These are phyloP conservation scores for Pichia nanzhaoensis DNA, from an alignment of 805 yeast genomes.

Conservation along the genomic window DNA sequence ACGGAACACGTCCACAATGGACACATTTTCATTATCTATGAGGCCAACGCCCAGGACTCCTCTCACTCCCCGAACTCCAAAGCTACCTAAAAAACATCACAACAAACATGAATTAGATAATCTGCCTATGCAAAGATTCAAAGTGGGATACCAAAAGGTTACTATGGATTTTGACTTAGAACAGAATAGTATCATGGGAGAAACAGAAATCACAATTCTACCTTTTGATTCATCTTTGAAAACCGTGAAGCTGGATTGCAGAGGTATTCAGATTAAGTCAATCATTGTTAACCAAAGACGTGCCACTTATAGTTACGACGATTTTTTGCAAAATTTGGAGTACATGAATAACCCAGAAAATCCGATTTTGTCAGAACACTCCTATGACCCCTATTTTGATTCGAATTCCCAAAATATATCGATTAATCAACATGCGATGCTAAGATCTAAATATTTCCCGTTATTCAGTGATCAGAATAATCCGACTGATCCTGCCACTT, in stretches of 20 bases:
- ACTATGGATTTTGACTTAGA: constrained; percentile 72
- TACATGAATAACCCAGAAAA: constrained; percentile 28
- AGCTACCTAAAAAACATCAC: constrained; percentile 22
- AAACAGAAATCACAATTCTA: constrained; percentile 74
- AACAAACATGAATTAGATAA: constrained; percentile 22
- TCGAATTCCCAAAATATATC: constrained; percentile 34
- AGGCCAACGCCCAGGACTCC: constrained; percentile 20
- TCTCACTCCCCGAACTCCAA: constrained; percentile 16
- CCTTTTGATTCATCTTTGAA: constrained; percentile 59
- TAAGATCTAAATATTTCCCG: constrained; percentile 46
- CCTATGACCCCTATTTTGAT: constrained; percentile 33
- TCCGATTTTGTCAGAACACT: constrained; percentile 26
- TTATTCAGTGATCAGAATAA: constrained; percentile 42
- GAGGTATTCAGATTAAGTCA: constrained; percentile 60
- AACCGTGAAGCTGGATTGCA: constrained; percentile 66
- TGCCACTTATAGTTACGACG: constrained; percentile 50
- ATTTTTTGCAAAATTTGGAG: constrained; percentile 36
- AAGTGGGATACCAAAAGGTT: constrained; percentile 79
- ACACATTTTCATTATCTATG: constrained; percentile 12
- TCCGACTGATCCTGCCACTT: constrained; percentile 23
- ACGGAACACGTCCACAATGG: background rate
- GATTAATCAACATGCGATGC: constrained; percentile 53
- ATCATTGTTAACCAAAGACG: constrained; percentile 60
- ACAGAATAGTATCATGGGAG: constrained; percentile 53
- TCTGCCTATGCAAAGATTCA: constrained; percentile 41